Base-by-base conservation (phyloP, 345 rosid genomes). In the Anastatica hierochuntica region DNA sequence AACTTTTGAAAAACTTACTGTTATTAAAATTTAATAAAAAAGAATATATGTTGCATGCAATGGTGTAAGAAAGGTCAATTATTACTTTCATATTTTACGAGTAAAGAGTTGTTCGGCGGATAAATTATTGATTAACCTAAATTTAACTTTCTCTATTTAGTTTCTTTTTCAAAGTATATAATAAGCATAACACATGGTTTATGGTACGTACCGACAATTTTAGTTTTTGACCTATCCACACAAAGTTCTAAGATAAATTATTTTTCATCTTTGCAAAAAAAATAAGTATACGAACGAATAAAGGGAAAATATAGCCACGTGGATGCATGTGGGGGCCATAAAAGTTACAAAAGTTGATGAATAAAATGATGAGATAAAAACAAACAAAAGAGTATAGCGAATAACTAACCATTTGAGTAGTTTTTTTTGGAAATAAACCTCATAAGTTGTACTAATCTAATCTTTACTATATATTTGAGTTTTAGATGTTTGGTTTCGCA, bases 261-360 rank as follows among this genome's bases (percentile, higher is more conserved):
- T 53, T 45, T n/a, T 59, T 53, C 26, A 53, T 41, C 39, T 46
- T 59, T 44, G 9, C 26, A 8, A 36, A 15, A 20, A 11, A n/a
- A 45, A 20, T 4, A 37, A 31, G 24, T 21, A 21, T 49, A 38
- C 56, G 46, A 48, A 49, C 14, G 33, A 34, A 12, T 47, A 20
- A 40, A 21, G 5, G 24, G n/a, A 15, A 5, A 31, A 53, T 17
- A 10, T 11, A 48, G n/a, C 61, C 50, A 67, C 72, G 72, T 60
- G 57, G 62, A 18, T 60, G 47, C 67, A 67, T 67, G 67, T 67
- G 67, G 72, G 66, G 72, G 61, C 62, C 62, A 67, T 46, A 21
- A 41, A 31, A 0, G 2, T 26, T 19, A 14, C 33, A 30, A 42
- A 63, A 26, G 17, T 36, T 37, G 49, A 14, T 20, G 54, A 52